Conservation (phyloP, 345 rosid species). For the Populus pruinosa region DNA sequence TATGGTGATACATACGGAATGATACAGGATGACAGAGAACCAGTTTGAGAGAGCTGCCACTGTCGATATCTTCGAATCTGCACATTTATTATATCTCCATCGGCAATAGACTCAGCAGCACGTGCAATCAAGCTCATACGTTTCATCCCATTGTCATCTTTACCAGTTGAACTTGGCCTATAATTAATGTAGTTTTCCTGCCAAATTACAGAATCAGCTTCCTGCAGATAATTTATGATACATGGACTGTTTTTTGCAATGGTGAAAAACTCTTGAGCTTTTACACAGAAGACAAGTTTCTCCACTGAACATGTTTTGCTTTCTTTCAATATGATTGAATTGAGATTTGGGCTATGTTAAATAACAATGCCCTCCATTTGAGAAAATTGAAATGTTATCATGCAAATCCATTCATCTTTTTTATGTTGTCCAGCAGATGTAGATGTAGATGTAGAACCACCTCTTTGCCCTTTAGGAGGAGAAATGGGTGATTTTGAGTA, state of each 20-base stretch:
- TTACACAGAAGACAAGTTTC: too few relatives aligned
- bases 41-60: constrained; percentile 88
- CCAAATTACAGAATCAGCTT: constrained; percentile 11
- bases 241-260: background rate
- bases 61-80: constrained; percentile 92
- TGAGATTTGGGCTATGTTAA: background rate
- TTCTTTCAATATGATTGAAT: too few relatives aligned
- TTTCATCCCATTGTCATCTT: constrained; percentile 70
- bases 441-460: too few relatives aligned
- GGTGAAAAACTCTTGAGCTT: too few relatives aligned
- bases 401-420: too few relatives aligned
- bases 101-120: constrained; percentile 89
- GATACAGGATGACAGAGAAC: constrained; percentile 74
- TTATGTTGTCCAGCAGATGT: too few relatives aligned
- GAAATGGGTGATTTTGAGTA: too few relatives aligned
- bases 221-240: background rate
- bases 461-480: too few relatives aligned
- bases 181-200: constrained; percentile 97
- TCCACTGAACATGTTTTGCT: too few relatives aligned
- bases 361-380: background rate
- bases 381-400: too few relatives aligned
- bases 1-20: constrained; percentile 67
- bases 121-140: constrained; percentile 74
- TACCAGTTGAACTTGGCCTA: constrained; percentile 61
- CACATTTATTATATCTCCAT: constrained; percentile 89